These are phyloP conservation scores for Neobulgaria alba DNA, from an alignment of 2,329 filamentous ascomycete genomes.

Conservation along the genomic window DNA sequence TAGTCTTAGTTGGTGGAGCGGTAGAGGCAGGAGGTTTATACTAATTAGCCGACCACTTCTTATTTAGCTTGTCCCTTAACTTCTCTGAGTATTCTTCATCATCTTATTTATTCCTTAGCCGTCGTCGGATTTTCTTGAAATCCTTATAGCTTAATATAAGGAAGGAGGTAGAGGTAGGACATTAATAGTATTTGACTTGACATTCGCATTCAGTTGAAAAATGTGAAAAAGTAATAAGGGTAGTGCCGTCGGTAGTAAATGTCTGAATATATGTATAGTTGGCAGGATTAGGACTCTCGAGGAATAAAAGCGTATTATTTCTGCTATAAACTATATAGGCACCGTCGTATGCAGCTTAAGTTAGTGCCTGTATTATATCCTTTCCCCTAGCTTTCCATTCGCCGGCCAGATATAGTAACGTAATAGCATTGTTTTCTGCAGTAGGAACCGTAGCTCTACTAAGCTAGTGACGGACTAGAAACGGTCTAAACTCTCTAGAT, in stretches of 20 bases:
- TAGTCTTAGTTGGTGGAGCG: constrained; percentile 1
- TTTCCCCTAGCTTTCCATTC: constrained; percentile 14
- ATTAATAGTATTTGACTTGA: constrained; percentile 13
- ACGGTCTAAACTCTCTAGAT: constrained; percentile 12
- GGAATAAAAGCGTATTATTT: constrained; percentile 13
- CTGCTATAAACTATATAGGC: constrained; percentile 15
- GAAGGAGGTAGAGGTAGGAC: constrained; percentile 9
- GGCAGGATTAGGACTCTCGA: constrained; percentile 11
- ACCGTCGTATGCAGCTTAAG: constrained; percentile 15
- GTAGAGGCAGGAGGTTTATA: not conserved
- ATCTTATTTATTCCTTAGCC: constrained; percentile 15
- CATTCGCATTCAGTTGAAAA: constrained; percentile 10
- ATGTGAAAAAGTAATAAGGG: constrained; percentile 12
- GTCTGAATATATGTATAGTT: constrained; percentile 10
- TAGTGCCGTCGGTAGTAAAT: constrained; percentile 16
- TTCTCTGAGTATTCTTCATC: constrained; percentile 8
- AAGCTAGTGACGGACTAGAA: constrained; percentile 9
- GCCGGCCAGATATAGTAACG: constrained; percentile 15
- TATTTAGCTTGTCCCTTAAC: constrained; percentile 8
- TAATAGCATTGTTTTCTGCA: not conserved
- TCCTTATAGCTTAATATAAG: constrained; percentile 12
- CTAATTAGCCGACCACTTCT: constrained; percentile 3
- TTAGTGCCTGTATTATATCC: constrained; percentile 7
- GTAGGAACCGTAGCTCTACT: constrained; percentile 5
- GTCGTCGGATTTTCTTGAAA: constrained; percentile 11